Percentiles rank a stretch among this genome's conserved stretches.
phyloP scores from a whole-genome alignment of 768 basidiomycete species.

The Pisolithus tinctorius region DNA sequence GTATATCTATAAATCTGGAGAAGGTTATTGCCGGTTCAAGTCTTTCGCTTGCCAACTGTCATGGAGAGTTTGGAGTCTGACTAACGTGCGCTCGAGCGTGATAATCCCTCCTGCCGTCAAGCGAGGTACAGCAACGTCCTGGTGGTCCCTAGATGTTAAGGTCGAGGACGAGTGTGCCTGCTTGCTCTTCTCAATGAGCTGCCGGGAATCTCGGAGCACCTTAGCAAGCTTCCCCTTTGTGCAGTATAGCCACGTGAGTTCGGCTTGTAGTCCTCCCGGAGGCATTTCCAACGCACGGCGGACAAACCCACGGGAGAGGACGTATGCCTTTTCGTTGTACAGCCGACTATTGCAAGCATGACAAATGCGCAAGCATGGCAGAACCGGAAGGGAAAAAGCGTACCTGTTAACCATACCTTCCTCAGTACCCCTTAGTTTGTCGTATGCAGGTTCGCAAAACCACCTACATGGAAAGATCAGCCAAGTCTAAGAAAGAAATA shows the following conservation, averaged over 20 bases:
- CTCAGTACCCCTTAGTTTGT: slow-evolving; percentile 84
- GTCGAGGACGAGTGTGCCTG: slow-evolving; percentile 11
- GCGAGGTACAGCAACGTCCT: slow-evolving; percentile 60
- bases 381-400: slow-evolving; percentile 5
- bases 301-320: slow-evolving; percentile 84
- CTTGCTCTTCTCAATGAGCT: slow-evolving; percentile 65
- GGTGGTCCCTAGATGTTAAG: slow-evolving; percentile 21
- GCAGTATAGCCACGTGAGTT: slow-evolving; percentile 72
- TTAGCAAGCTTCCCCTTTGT: slow-evolving; percentile 56
- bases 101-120: slow-evolving; percentile 74
- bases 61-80: slow-evolving; percentile 49
- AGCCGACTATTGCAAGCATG: slow-evolving; percentile 52
- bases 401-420: slow-evolving; percentile 86
- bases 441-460: slow-evolving; percentile 92
- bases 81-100: slow-evolving; percentile 66
- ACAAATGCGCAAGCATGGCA: slow-evolving; percentile 1
- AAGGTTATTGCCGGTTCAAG: slow-evolving; percentile 10
- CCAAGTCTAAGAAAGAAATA: neutral
- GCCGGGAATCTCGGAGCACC: slow-evolving; percentile 56
- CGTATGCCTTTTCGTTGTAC: slow-evolving; percentile 91
- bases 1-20: neutral
- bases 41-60: slow-evolving; percentile 11
- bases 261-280: slow-evolving; percentile 59
- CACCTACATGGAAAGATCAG: slow-evolving; percentile 39
- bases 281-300: slow-evolving; percentile 84